Evolutionary conservation across 257 asterid genomes (phyloP).

Genomic region (Solanum virginianum): DNA sequence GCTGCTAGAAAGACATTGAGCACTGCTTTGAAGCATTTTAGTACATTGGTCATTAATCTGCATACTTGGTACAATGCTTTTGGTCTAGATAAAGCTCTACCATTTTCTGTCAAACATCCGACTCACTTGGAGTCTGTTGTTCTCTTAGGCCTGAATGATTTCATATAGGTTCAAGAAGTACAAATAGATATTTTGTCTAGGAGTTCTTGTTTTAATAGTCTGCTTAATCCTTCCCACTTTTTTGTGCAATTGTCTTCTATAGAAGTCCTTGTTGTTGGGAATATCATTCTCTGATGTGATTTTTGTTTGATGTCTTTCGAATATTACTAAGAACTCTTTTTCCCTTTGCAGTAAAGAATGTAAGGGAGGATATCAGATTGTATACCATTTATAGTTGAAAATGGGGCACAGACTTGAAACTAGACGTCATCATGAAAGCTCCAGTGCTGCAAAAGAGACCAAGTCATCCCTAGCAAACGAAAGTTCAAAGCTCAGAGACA

Average conservation of each 20-base stretch:
- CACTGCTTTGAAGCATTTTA: not conserved
- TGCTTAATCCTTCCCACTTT: not conserved
- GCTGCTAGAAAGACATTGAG: not conserved
- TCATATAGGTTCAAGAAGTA: not conserved
- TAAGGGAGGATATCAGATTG: not conserved
- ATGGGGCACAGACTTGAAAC: conserved; percentile 25
- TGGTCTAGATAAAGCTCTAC: not conserved
- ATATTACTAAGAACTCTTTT: not conserved
- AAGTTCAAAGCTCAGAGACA: conserved; percentile 15
- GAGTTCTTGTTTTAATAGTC: not conserved
- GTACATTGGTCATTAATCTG: not conserved
- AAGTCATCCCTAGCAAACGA: conserved; percentile 10
- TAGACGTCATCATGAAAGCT: conserved; percentile 10
- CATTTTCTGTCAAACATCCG: not conserved
- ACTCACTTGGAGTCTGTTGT: not conserved
- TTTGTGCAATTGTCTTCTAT: not conserved
- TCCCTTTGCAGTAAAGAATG: not conserved
- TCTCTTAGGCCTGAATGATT: not conserved
- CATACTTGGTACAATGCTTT: not conserved
- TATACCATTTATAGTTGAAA: conserved; percentile 6
- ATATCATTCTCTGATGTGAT: not conserved
- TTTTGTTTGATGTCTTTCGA: not conserved
- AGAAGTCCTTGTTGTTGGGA: not conserved
- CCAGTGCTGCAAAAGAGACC: conserved; percentile 3
- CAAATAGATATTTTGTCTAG: not conserved